phyloP scores from a whole-genome alignment of 2,329 filamentous ascomycete genomes.

The Trichoderma guizhouense region DNA sequence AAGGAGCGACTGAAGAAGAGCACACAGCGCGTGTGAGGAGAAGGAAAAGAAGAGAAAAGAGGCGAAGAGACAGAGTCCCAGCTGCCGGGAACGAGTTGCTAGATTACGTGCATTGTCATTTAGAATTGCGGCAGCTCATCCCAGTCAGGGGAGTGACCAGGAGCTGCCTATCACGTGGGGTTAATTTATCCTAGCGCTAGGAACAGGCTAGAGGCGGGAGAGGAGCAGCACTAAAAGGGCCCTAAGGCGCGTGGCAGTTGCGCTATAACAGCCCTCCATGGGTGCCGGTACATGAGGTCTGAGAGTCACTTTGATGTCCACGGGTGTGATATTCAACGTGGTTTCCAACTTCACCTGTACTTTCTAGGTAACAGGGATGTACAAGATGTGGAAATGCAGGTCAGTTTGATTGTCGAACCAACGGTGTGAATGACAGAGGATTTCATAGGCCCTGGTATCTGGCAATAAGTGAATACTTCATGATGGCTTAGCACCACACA shows the following conservation, averaged over 20 bases:
- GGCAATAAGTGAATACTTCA: no score
- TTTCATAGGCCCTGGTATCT: no score
- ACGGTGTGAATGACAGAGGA: not conserved
- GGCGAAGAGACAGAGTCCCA: not conserved
- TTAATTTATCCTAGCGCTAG: constrained; percentile 8
- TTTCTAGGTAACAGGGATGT: no score
- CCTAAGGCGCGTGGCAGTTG: not conserved
- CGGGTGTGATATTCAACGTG: no score
- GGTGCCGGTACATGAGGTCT: no score
- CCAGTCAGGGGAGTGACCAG: constrained; percentile 18
- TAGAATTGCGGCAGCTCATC: constrained; percentile 7
- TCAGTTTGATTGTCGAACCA: not conserved
- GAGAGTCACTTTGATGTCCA: no score
- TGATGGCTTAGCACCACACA: no score
- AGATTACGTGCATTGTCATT: not conserved
- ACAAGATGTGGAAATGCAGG: no score
- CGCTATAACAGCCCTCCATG: not conserved
- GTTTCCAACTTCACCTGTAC: no score
- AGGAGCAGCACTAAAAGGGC: constrained; percentile 3
- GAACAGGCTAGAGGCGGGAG: constrained; percentile 1
- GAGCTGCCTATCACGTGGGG: constrained; percentile 17
- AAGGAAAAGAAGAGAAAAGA: not conserved
- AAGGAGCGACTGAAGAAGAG: not conserved
- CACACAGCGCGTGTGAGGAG: not conserved
- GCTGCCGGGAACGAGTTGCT: not conserved